Evolutionary conservation across 1,139 yeast genomes (phyloP).

Genomic region (Kodamaea arcana): DNA sequence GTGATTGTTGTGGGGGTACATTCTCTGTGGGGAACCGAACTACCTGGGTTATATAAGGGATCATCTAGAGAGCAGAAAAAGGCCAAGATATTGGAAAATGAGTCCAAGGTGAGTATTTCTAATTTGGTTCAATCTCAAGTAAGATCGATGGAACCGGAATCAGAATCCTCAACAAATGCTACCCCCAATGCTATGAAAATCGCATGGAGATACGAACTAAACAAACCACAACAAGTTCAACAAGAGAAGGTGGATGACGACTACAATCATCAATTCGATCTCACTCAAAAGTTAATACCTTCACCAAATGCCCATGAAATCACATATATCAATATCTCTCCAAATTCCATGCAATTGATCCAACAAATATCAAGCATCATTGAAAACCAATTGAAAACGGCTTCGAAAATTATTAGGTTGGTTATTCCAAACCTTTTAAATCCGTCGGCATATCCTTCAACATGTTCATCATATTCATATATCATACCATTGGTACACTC

Average conservation of each 20-base stretch:
- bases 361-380: slow-evolving; percentile 41
- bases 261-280: slow-evolving; percentile 70
- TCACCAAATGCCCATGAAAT: slow-evolving; percentile 62
- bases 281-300: slow-evolving; percentile 66
- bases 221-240: slow-evolving; percentile 25
- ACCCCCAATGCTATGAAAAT: too few relatives aligned
- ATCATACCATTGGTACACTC: slow-evolving; percentile 62
- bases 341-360: slow-evolving; percentile 23
- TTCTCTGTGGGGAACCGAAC: slow-evolving; percentile 60
- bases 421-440: slow-evolving; percentile 73
- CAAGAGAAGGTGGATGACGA: slow-evolving; percentile 27
- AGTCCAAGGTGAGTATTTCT: slow-evolving; percentile 63
- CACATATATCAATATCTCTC: slow-evolving; percentile 43
- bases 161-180: too few relatives aligned
- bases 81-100: slow-evolving; percentile 53
- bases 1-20: slow-evolving; percentile 64
- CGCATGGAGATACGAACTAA: slow-evolving; percentile 83
- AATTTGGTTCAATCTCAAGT: slow-evolving; percentile 41
- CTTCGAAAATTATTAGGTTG: slow-evolving; percentile 53
- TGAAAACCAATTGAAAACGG: slow-evolving; percentile 25
- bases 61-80: slow-evolving; percentile 63
- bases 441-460: slow-evolving; percentile 70
- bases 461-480: slow-evolving; percentile 42
- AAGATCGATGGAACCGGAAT: too few relatives aligned
- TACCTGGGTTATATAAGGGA: slow-evolving; percentile 80